Evolutionary conservation across 306 rosid genomes (phyloP).

Genomic region (Trifolium pratense): DNA sequence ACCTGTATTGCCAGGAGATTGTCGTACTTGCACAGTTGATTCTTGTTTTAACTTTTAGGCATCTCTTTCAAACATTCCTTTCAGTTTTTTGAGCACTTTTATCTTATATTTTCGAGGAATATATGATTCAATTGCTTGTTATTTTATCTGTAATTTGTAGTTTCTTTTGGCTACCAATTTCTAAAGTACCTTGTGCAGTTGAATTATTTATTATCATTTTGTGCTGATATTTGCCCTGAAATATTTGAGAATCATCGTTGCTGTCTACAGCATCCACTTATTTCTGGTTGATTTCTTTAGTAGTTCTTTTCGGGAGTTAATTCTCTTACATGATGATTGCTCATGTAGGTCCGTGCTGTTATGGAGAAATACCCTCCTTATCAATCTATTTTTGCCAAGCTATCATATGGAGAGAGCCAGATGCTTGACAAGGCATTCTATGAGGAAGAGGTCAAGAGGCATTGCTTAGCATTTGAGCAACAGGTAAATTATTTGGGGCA

Average conservation of each 20-base stretch:
- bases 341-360: conserved; percentile 76
- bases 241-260: conserved; percentile 9
- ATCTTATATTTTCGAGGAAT: not conserved
- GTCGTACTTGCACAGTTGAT: not conserved
- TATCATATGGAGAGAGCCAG: conserved; percentile 96
- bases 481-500: conserved; percentile 59
- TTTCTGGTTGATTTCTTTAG: conserved; percentile 24
- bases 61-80: not conserved
- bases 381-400: conserved; percentile 83
- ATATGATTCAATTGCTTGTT: not conserved
- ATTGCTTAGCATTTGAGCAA: conserved; percentile 93
- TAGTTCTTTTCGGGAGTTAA: conserved; percentile 18
- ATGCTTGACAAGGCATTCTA: conserved; percentile 99
- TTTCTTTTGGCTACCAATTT: conserved; percentile 29
- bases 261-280: not conserved
- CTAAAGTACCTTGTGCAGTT: not conserved
- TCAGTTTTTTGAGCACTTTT: not conserved
- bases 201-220: not conserved
- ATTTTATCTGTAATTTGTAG: conserved; percentile 25
- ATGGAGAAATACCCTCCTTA: conserved; percentile 97
- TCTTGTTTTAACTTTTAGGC: not conserved
- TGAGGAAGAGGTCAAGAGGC: conserved; percentile 99
- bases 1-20: not conserved
- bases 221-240: conserved; percentile 17
- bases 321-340: conserved; percentile 37